Evolutionary conservation across 345 rosid genomes (phyloP), one percentile per base, ranked within the genome.

Genomic region (Pistacia vera): DNA sequence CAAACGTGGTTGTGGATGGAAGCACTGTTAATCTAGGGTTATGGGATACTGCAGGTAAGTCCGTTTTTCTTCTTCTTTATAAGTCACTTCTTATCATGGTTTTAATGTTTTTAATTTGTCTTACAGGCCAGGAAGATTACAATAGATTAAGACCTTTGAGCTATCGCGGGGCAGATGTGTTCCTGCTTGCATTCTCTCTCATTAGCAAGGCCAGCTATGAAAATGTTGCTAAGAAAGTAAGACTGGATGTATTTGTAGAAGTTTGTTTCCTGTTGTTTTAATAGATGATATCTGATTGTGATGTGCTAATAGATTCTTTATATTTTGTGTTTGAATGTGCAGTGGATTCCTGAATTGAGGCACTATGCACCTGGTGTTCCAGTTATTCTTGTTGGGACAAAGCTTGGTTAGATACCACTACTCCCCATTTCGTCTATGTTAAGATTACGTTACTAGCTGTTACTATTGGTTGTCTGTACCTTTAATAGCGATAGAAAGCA

Each of bases 321-420:
- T 76, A 2, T 57, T 78, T 80, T 77, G 25, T 70, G 20, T 79
- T 72, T 68, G 52, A 51, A 59, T 82, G 58, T 71, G n/a, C 82
- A 93, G 98, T 93, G 98, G 98, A 87, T 93, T 88, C 98, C 98
- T 74, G 98, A 93, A 75, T 84, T 93, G 83, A 87, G 91, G 88
- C 97, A 91, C 77, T 93, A 91, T 85, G 93, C 97, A 11, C 96
- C 97, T 7, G 92, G 95, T 69, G 96, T 93, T 83, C 97, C 94
- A 35, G 80, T 91, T 67, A 86, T 91, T 75, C 97, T 93, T 36
- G 94, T 93, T 68, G 97, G 97, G 78, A 91, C 97, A 30, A 91
- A 93, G 84, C 90, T 91, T 56, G 97, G 97, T 91, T 76, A 79
- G 86, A 62, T 73, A 79, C 66, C 63, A 13, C 75, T 51, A 51